These are phyloP conservation scores for Podospora fimiseda DNA, from an alignment of 495 filamentous ascomycete species.

Conservation along the genomic window DNA sequence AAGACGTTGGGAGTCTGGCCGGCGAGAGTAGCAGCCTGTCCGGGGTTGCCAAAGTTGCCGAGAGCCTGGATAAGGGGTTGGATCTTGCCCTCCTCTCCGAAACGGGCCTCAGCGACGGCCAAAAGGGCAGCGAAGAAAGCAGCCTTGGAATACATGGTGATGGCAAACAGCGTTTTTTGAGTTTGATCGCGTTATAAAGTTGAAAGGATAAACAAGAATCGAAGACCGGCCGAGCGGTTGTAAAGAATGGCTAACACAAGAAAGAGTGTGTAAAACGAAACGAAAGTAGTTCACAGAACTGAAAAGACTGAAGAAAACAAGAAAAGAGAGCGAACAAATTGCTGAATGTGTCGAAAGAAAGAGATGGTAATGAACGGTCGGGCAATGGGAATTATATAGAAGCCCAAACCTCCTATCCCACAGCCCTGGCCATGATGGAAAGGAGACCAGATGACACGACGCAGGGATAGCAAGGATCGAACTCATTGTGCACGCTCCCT, in stretches of 20 bases:
- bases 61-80: constrained; percentile 39
- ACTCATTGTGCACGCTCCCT: constrained; percentile 18
- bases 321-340: constrained; percentile 23
- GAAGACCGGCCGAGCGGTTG: constrained; percentile 35
- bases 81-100: constrained; percentile 47
- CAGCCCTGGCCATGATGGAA: constrained; percentile 11
- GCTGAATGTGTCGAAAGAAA: constrained; percentile 37
- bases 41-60: constrained; percentile 42
- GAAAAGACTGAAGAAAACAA: constrained; percentile 29
- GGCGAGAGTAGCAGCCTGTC: constrained; percentile 49
- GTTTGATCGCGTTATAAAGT: constrained; percentile 19
- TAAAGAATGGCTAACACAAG: constrained; percentile 30
- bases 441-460: constrained; percentile 14
- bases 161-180: constrained; percentile 3
- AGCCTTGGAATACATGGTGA: constrained; percentile 43
- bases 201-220: constrained; percentile 24
- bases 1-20: constrained; percentile 47
- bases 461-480: constrained; percentile 13
- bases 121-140: constrained; percentile 35
- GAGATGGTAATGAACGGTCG: neutral
- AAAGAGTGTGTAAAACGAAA: constrained; percentile 37
- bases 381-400: constrained; percentile 25
- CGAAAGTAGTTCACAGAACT: constrained; percentile 47
- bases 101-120: constrained; percentile 48
- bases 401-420: neutral